Conservation (phyloP, 2,329 filamentous ascomycete genomes). For the Aspergillus brunneoviolaceus region DNA sequence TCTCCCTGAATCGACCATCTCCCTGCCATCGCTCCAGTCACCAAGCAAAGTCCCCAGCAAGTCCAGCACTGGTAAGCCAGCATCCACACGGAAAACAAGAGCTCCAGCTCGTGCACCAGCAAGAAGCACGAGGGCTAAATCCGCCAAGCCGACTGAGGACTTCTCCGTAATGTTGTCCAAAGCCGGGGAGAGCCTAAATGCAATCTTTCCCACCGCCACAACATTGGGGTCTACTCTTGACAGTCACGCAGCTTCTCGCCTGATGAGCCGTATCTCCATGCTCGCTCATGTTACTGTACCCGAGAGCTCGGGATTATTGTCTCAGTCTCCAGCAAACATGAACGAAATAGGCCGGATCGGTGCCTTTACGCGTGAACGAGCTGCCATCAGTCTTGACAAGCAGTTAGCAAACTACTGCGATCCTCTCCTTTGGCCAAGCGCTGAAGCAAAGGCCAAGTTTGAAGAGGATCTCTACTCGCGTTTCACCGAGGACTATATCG, state of each 20-base stretch:
- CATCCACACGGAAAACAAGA: constrained; percentile 26
- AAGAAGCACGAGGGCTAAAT: constrained; percentile 27
- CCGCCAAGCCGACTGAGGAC: constrained; percentile 33
- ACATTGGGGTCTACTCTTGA: constrained; percentile 41
- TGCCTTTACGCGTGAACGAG: constrained; percentile 41
- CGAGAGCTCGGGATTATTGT: constrained; percentile 26
- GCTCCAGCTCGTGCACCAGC: constrained; percentile 28
- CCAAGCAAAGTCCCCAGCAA: constrained; percentile 29
- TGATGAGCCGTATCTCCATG: constrained; percentile 45
- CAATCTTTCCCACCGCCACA: constrained; percentile 34
- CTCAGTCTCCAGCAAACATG: constrained; percentile 37
- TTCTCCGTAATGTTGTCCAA: constrained; percentile 39
- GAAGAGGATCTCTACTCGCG: constrained; percentile 51
- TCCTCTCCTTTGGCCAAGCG: constrained; percentile 51
- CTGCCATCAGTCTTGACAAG: constrained; percentile 47
- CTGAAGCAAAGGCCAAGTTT: constrained; percentile 19
- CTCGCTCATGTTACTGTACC: constrained; percentile 42
- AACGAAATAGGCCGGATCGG: constrained; percentile 45
- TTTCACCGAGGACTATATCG: constrained; percentile 79
- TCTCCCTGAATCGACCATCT: constrained; percentile 88
- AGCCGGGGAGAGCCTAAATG: constrained; percentile 35
- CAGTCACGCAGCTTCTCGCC: constrained; percentile 37
- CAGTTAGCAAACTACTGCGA: constrained; percentile 45
- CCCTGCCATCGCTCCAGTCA: constrained; percentile 67
- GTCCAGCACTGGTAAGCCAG: constrained; percentile 37